These are phyloP conservation scores for Calocera cornea DNA, from an alignment of 768 basidiomycete genomes.

Conservation along the genomic window DNA sequence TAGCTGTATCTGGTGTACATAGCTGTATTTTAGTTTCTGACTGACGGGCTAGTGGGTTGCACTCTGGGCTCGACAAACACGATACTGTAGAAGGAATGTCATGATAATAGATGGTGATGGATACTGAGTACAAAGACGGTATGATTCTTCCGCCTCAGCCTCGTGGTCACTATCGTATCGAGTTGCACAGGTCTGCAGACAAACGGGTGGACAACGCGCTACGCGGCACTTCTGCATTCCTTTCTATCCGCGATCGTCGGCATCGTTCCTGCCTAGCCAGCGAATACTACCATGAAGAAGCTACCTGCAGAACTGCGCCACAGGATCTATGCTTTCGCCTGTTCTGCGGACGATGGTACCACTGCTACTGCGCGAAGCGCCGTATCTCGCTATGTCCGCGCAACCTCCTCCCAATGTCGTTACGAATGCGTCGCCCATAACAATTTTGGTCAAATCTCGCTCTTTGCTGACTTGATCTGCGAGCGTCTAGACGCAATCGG, in stretches of 20 bases:
- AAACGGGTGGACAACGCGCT: too few relatives aligned
- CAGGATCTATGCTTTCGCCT: neutral
- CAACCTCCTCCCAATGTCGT: neutral
- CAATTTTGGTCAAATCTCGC: neutral
- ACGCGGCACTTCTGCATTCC: too few relatives aligned
- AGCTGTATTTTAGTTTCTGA: neutral
- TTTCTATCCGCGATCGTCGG: too few relatives aligned
- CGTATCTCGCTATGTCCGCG: neutral
- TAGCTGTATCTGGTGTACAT: neutral
- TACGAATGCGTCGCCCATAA: neutral
- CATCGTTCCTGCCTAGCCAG: neutral
- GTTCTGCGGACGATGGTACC: neutral
- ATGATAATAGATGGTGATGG: neutral
- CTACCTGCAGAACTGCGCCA: neutral
- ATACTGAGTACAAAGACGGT: neutral
- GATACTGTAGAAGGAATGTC: neutral
- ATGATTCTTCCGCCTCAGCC: too few relatives aligned
- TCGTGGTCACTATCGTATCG: too few relatives aligned
- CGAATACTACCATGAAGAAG: neutral
- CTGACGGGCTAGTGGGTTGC: neutral
- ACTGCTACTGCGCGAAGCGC: neutral
- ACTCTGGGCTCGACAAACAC: neutral
- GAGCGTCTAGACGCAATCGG: neutral
- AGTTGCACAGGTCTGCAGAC: too few relatives aligned
- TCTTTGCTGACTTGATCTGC: neutral